Conservation (phyloP, 345 rosid genomes). For the Eucalyptus caleyi region DNA sequence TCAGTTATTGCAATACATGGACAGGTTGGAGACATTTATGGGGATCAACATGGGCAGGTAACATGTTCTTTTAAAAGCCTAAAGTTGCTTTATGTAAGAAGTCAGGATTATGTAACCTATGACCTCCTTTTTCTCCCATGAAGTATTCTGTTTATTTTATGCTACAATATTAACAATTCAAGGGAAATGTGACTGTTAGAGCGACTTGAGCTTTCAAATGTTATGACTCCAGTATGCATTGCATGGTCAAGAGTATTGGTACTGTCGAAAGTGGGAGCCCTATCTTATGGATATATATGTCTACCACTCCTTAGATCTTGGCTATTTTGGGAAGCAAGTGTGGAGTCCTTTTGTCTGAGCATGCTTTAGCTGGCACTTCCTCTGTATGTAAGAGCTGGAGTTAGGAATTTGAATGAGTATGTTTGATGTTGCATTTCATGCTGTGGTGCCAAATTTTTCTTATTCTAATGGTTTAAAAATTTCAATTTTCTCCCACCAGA, state of each 20-base stretch:
- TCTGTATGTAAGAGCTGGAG: background rate
- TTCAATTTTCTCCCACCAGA: background rate
- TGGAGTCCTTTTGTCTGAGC: background rate
- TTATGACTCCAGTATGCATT: background rate
- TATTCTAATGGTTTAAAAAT: background rate
- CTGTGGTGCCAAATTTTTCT: background rate
- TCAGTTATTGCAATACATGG: slow-evolving; percentile 68
- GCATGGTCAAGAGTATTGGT: background rate
- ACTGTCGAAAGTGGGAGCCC: background rate
- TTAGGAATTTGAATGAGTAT: background rate
- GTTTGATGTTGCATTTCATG: background rate
- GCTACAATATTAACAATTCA: background rate
- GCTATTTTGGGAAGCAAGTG: background rate
- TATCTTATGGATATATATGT: background rate
- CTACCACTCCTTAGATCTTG: background rate
- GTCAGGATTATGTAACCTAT: background rate
- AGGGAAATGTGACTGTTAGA: background rate
- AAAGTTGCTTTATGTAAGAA: background rate
- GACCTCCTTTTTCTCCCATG: background rate
- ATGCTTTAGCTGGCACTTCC: background rate
- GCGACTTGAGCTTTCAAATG: background rate
- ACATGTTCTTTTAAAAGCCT: background rate
- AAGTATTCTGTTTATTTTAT: background rate
- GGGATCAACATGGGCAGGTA: slow-evolving; percentile 99
- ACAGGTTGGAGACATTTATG: slow-evolving; percentile 81